Conservation (phyloP, 2,329 filamentous ascomycete genomes). For the Neobulgaria alba region DNA sequence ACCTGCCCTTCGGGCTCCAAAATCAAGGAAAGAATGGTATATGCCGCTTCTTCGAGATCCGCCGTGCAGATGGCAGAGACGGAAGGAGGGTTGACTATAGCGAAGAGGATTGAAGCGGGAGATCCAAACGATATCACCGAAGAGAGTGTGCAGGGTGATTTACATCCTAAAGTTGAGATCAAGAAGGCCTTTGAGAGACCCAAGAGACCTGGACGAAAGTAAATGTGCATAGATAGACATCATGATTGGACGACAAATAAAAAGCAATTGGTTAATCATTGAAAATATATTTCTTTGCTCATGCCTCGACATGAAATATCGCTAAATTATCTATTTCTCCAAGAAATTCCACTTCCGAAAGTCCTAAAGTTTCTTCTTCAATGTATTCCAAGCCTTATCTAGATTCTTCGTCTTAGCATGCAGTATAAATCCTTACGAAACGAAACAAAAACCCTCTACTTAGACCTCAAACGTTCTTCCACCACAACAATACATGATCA, state of each 20-base stretch:
- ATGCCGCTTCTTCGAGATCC: slow-evolving; percentile 61
- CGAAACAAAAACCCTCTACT: no score
- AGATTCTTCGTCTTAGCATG: no score
- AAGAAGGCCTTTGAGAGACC: slow-evolving; percentile 67
- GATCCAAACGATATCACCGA: slow-evolving; percentile 64
- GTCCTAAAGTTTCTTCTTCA: no score
- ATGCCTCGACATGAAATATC: no score
- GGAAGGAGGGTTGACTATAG: slow-evolving; percentile 56
- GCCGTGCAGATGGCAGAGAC: slow-evolving; percentile 58
- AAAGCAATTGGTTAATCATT: background rate
- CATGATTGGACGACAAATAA: background rate
- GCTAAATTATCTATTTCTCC: no score
- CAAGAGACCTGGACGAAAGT: slow-evolving; percentile 58
- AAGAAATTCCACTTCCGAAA: no score
- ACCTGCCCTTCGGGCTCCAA: slow-evolving; percentile 65
- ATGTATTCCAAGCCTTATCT: no score
- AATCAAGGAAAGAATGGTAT: slow-evolving; percentile 80
- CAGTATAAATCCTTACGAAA: no score
- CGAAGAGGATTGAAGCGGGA: slow-evolving; percentile 62
- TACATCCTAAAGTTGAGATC: slow-evolving; percentile 57
- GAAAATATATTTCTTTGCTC: no score
- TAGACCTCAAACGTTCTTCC: no score
- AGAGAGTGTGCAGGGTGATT: slow-evolving; percentile 53
- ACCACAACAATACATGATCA: background rate
- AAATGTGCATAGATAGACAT: background rate